Evolutionary conservation across 306 rosid genomes (phyloP).

Genomic region (Nissolia schottii): DNA sequence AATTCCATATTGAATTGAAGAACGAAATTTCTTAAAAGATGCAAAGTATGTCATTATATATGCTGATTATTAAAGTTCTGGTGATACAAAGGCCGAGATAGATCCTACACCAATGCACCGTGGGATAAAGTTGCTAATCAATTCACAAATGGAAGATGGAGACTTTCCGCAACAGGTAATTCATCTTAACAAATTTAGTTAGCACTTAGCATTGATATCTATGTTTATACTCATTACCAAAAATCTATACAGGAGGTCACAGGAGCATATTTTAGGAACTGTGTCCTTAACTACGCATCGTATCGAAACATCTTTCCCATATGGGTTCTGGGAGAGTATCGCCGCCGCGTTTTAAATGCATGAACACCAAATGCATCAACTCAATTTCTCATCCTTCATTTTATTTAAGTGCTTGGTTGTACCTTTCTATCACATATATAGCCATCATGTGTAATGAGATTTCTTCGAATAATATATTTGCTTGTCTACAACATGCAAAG

Average conservation of each 20-base stretch:
- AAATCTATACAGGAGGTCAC: conserved; percentile 41
- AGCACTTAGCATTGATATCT: not conserved
- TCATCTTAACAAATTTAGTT: not conserved
- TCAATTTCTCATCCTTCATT: not conserved
- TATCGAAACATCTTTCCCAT: conserved; percentile 54
- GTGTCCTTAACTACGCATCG: conserved; percentile 43
- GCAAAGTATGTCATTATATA: not conserved
- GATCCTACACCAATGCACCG: conserved; percentile 55
- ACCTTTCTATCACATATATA: too few species aligned
- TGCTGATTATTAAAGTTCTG: not conserved
- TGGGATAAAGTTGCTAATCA: conserved; percentile 48
- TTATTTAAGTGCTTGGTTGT: not conserved
- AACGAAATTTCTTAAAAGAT: not conserved
- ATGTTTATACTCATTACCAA: not conserved
- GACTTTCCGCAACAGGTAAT: conserved; percentile 72
- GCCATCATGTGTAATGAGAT: too few species aligned
- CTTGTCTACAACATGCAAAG: not conserved
- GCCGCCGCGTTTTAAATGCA: conserved; percentile 27
- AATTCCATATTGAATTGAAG: not conserved
- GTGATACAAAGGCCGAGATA: conserved; percentile 39
- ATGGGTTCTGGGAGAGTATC: conserved; percentile 58
- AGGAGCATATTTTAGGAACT: conserved; percentile 54
- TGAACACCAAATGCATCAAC: not conserved
- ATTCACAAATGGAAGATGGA: conserved; percentile 67
- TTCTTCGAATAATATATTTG: not conserved